Base-by-base conservation (phyloP, 2,329 filamentous ascomycete species). In the Setomelanomma holmii region DNA sequence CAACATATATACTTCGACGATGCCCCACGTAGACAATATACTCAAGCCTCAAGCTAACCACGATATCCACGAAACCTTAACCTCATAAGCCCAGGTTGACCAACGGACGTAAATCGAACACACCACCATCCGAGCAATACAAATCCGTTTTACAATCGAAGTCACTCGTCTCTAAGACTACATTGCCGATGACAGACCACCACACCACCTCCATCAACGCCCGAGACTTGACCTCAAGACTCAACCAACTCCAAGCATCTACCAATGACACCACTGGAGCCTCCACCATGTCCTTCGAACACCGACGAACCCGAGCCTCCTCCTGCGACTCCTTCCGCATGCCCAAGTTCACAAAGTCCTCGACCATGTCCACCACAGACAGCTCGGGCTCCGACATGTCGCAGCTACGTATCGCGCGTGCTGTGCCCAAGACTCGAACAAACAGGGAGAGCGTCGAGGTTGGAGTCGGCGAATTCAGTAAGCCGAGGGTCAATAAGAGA, bases 111-210 rank as follows among this genome's bases (percentile, higher is more conserved):
- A 22, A 39, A 40, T 38, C 52, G 23, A 52, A 17, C 43, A 52
- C 34, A 49, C 24, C 45, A 34, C 36, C 30, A 45, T 24, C 19
- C 10, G 40, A 47, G 10, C 22, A 36, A 38, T 30, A 51, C 21
- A 35, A 4, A 40, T 24, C 38, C 45, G 39, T 49, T 20, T 33
- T 16, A 41, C 43, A 30, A 51, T 23, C 33, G 45, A 47, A 35
- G 33, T 49, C 52, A 40, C 14, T 48, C 27, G 43, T 53, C 23
- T 49, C 36, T 35, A 54, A n/a, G 35, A 49, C 53, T 19, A 40
- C 45, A 43, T 64, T 53, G 63, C 55, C 63, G 67, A 72, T 72
- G 71, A 69, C 67, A 59, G 56, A 66, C 61, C 56, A 58, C 51
- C 49, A 58, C 56, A 59, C 56, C 49, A 51, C 61, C 54, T 43